These are phyloP conservation scores for Ogataea pini DNA, from an alignment of 805 yeast genomes.

Conservation along the genomic window DNA sequence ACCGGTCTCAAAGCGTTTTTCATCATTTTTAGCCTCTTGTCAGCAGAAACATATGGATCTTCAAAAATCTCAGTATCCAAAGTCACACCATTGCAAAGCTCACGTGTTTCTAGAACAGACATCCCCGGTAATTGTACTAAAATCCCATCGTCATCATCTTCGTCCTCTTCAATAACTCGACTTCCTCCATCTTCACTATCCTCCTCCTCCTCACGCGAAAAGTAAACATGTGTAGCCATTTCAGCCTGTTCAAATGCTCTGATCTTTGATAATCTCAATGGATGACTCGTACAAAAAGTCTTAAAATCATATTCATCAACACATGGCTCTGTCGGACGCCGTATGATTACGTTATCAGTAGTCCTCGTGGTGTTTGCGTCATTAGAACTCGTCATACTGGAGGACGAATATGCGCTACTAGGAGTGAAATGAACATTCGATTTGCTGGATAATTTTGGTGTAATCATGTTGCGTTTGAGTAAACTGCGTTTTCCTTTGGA, in stretches of 20 bases:
- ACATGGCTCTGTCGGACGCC: constrained; percentile 27
- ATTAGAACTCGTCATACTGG: constrained; percentile 22
- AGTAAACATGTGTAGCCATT: constrained; percentile 33
- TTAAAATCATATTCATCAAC: constrained; percentile 37
- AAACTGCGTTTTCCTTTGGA: constrained; percentile 16
- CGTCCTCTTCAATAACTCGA: not conserved
- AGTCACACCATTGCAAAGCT: constrained; percentile 7
- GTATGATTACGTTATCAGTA: constrained; percentile 28
- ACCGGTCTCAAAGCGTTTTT: constrained; percentile 30
- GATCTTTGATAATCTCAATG: constrained; percentile 36
- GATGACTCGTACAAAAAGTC: constrained; percentile 36
- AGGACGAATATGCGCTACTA: constrained; percentile 24
- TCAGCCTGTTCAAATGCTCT: constrained; percentile 41
- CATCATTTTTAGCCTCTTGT: constrained; percentile 29
- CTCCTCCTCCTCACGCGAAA: constrained; percentile 29
- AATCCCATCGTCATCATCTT: constrained; percentile 5
- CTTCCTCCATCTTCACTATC: constrained; percentile 2
- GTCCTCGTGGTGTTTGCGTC: constrained; percentile 22
- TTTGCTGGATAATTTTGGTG: constrained; percentile 27
- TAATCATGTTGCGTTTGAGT: constrained; percentile 23
- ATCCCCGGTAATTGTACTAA: constrained; percentile 19
- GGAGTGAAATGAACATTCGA: constrained; percentile 25
- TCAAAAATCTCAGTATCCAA: constrained; percentile 16
- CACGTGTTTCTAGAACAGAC: constrained; percentile 15
- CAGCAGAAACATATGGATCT: constrained; percentile 23